Evolutionary conservation across 108 stramenopile genomes (phyloP).

Genomic region (Conticribra guillardii): DNA sequence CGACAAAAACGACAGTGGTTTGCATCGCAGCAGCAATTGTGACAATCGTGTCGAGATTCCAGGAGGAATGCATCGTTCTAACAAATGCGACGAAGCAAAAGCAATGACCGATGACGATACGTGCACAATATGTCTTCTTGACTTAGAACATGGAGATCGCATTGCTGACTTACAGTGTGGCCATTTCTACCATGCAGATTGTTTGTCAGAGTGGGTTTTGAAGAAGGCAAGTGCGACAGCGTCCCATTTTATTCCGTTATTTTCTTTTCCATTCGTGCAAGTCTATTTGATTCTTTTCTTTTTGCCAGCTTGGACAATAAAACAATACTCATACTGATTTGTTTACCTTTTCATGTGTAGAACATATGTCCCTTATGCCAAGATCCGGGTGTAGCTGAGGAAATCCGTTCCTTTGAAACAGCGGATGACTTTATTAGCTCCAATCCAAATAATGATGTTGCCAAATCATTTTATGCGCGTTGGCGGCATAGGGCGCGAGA

Average conservation of each 20-base stretch:
- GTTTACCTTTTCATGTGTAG: constrained; percentile 8
- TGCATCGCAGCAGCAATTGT: background rate
- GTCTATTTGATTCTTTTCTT: background rate
- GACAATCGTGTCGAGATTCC: background rate
- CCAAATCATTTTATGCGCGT: too few relatives aligned
- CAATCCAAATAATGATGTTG: too few relatives aligned
- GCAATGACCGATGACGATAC: constrained; percentile 4
- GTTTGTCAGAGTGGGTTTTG: constrained; percentile 36
- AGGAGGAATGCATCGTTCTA: background rate
- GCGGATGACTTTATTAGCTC: too few relatives aligned
- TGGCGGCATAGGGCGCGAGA: too few relatives aligned
- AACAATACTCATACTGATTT: too few relatives aligned
- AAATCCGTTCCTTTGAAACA: constrained; percentile 27
- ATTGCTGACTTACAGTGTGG: constrained; percentile 35
- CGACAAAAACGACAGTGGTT: too few relatives aligned
- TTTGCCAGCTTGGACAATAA: background rate
- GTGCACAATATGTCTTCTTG: constrained; percentile 33
- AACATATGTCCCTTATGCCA: constrained; percentile 33
- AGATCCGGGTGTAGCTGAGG: constrained; percentile 15
- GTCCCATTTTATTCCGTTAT: background rate
- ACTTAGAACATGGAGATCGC: constrained; percentile 23
- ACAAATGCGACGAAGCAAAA: background rate
- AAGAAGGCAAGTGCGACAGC: constrained; percentile 22
- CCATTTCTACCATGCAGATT: constrained; percentile 36
- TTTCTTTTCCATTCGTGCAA: background rate